Base-by-base conservation (phyloP, 1,139 yeast genomes). In the Sugiyamaella sp. region DNA sequence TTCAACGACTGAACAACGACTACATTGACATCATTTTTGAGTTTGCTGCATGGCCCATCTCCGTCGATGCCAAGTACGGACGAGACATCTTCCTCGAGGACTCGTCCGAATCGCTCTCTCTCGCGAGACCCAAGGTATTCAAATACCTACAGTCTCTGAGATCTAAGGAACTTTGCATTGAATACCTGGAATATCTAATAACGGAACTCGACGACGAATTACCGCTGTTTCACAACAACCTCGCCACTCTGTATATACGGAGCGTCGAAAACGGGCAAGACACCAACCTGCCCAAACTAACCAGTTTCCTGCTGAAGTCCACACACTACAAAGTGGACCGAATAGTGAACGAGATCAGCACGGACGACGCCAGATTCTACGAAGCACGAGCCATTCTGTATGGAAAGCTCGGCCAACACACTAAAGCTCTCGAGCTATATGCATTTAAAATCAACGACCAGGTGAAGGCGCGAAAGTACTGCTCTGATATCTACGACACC, bases 11-110 rank as follows among this genome's bases (percentile, higher is more conserved):
- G 9, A 76, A 79, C 4, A 75, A 80, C 56, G 72, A 74, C 0
- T 61, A 82, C 37, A 61, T 86, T 25, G 80, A 77, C 25, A 66
- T 87, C 17, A 77, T 89, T 1, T 78, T 89, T 49, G 74, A 82
- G 57, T 87, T 77, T 66, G 71, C 88, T 0, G 67, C 72, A 35
- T 81, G 85, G 82, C 77, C 88, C 0, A 70, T 87, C 27, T 61
- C 68, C 8, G 69, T 73, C 5, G 73, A 77, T 41, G 68, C 71
- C 1, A 65, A 68, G 1, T 71, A 74, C 55, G 82, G 80, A 3
- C 69, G 75, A 29, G 72, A 76, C 6, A 74, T 91, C 0, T 91
- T 91, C 60, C 76, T 89, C 76, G 85, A 81, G 57, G 86, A 85
- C 53, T 73, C 86, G 0, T 77, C 79, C 12, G 85, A 82, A 62